Percentiles rank a stretch among this genome's conserved stretches.
Evolutionary conservation across 1,284 basidiomycete species (phyloP).

Genomic region (Trametes hirsuta): DNA sequence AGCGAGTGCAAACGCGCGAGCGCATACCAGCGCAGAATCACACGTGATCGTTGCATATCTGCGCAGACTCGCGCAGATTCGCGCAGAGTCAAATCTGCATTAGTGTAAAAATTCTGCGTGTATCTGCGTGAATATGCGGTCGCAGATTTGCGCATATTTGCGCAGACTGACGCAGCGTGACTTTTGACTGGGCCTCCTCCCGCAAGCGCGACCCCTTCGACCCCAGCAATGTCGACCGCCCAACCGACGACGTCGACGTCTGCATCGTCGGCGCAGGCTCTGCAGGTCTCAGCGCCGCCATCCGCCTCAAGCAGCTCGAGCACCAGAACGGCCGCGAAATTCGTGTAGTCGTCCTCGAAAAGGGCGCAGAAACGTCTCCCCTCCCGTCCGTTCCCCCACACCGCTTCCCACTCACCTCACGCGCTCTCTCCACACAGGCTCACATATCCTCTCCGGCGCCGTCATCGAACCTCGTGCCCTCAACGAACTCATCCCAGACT

Average conservation of each 20-base stretch:
- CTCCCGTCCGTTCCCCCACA: constrained; percentile 21
- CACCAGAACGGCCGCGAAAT: constrained; percentile 79
- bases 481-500: constrained; percentile 90
- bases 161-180: too few relatives aligned
- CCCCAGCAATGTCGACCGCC: constrained; percentile 65
- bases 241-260: constrained; percentile 83
- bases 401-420: not conserved
- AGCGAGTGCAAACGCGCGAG: too few relatives aligned
- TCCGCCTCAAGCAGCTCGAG: constrained; percentile 93
- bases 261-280: constrained; percentile 65
- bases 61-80: too few relatives aligned
- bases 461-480: constrained; percentile 94
- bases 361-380: constrained; percentile 77
- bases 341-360: constrained; percentile 94
- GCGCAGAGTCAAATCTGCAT: too few relatives aligned
- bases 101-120: too few relatives aligned
- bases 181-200: constrained; percentile 13
- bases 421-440: constrained; percentile 53
- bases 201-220: constrained; percentile 47
- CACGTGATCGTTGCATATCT: too few relatives aligned
- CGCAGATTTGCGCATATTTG: too few relatives aligned
- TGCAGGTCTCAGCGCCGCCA: constrained; percentile 95
- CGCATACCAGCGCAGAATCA: too few relatives aligned
- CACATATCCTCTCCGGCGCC: constrained; percentile 95
- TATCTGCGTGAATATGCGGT: too few relatives aligned